Percentiles rank a stretch among this genome's conserved stretches.
Evolutionary conservation across 2,329 filamentous ascomycete species (phyloP).

Genomic region (Lachnellula hyalina): DNA sequence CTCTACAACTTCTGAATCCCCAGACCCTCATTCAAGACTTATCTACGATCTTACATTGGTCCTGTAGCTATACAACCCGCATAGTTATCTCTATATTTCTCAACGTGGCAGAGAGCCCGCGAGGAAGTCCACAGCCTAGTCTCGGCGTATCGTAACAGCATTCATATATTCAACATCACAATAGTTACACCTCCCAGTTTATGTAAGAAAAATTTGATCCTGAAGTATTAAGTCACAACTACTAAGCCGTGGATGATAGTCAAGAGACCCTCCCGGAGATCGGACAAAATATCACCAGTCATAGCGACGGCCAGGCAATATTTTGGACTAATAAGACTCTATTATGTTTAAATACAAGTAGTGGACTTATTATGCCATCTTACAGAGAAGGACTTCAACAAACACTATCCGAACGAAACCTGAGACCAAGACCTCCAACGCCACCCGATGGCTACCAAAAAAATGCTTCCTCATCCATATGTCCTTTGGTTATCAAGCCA

Average conservation of each 20-base stretch:
- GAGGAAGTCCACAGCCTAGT: too few relatives aligned
- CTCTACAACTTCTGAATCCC: neutral
- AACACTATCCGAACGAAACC: neutral
- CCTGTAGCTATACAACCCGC: too few relatives aligned
- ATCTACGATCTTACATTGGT: neutral
- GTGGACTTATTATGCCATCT: neutral
- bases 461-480: slow-evolving; percentile 7
- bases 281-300: neutral
- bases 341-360: slow-evolving; percentile 11
- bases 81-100: too few relatives aligned
- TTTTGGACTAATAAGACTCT: neutral
- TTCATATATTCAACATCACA: neutral
- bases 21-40: neutral
- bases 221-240: neutral
- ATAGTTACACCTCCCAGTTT: neutral
- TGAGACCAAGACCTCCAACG: slow-evolving; percentile 11
- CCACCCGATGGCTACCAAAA: slow-evolving; percentile 8
- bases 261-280: neutral
- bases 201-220: neutral
- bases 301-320: neutral
- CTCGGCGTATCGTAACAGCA: too few relatives aligned
- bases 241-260: neutral
- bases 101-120: too few relatives aligned
- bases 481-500: slow-evolving; percentile 1
- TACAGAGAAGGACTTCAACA: slow-evolving; percentile 2